Percentiles rank a stretch among this genome's conserved stretches.
phyloP scores from a whole-genome alignment of 2,329 filamentous ascomycete species.

The Grosmannia penicillata region DNA sequence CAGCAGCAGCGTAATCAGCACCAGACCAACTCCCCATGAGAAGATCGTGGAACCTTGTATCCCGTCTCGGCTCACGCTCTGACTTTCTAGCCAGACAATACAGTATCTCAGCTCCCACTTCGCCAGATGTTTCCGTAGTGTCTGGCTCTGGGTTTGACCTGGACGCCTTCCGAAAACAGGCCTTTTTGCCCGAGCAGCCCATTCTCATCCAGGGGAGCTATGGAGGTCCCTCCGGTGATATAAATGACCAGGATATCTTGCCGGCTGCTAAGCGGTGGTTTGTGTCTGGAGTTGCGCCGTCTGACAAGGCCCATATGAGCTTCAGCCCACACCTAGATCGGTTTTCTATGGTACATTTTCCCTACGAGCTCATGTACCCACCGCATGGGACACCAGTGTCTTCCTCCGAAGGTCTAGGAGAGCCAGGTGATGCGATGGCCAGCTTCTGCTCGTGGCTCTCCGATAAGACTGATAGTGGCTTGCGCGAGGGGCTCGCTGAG shows the following conservation, averaged over 20 bases:
- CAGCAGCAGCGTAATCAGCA: no score
- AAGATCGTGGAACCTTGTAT: background rate
- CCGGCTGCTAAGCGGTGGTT: conserved; percentile 50
- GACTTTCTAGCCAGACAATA: background rate
- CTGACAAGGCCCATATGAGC: background rate
- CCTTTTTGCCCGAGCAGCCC: conserved; percentile 37
- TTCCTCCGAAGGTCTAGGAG: background rate
- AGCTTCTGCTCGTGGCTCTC: conserved; percentile 8
- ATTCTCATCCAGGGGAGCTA: conserved; percentile 26
- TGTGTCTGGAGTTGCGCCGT: background rate
- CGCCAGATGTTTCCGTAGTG: background rate
- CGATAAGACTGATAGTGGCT: no score
- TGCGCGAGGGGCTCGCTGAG: conserved; percentile 5
- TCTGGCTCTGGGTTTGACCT: conserved; percentile 14
- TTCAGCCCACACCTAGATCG: conserved; percentile 16
- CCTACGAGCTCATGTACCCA: conserved; percentile 22
- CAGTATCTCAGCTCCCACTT: background rate
- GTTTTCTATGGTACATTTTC: conserved; percentile 19
- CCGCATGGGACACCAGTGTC: background rate
- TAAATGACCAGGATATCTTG: conserved; percentile 15
- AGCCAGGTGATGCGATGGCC: background rate
- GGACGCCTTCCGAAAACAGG: conserved; percentile 33
- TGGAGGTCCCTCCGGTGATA: background rate
- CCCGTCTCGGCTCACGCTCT: background rate
- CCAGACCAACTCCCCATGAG: background rate